Evolutionary conservation across 306 rosid genomes (phyloP), one percentile per base, ranked within the genome.

Genomic region (Prinsepia uniflora): DNA sequence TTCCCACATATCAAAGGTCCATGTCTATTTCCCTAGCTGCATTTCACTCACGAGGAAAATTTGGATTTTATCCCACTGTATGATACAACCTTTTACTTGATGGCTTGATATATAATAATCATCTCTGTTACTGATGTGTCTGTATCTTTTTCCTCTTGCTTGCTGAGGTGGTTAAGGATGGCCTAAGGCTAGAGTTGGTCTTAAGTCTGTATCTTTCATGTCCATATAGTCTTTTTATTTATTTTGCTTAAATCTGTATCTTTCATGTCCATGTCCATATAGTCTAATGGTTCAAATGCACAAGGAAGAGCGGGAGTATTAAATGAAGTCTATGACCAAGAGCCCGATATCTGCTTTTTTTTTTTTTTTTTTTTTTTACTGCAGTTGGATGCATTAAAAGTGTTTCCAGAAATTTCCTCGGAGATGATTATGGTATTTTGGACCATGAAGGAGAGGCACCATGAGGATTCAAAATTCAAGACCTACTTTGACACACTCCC

Each of bases 361-460:
- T 30, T 63, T 45, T 57, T 60, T 78, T 52, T 10, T 48, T 72
- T 53, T 20, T n/a, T 39, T 65, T 60, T 43, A 60, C 79, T 78
- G 65, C 87, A 94, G 98, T 81, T 68, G 77, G 85, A 64, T 65
- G 77, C 83, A 80, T 79, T 94, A 59, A 75, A 81, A 77, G 80
- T 81, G 76, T 70, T 85, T 63, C 91, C 79, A 57, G 95, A 83
- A 81, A 84, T 84, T 58, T 81, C 95, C 44, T 79, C 88, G 22
- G 97, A 94, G 87, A 87, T 97, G 44, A 89, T 89, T 80, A 66
- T 90, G 81, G 76, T 94, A 74, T 71, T 94, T 74, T 94, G 98
- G 97, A 89, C 96, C 80, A 94, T 90, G 97, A 94, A 83, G 83
- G 98, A 94, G 81, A 93, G 83, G 85, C 81, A 84, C 84, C 86